Percentiles rank a stretch among this genome's conserved stretches.
Conservation (phyloP, 2,329 filamentous ascomycete species). For the Pyricularia sp. region DNA sequence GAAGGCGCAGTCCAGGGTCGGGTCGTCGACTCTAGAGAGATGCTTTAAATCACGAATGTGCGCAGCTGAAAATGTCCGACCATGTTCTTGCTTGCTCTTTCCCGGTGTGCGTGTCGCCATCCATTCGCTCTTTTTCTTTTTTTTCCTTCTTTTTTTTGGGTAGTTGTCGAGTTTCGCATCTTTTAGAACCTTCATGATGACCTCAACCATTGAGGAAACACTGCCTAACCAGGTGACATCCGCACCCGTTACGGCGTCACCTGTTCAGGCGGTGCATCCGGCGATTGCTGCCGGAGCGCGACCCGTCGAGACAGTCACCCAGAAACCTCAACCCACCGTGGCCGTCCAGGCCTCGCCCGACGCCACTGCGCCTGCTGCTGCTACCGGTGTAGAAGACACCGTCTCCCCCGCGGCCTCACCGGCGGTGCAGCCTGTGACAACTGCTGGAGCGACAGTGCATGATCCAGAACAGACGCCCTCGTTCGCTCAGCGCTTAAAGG, state of each 20-base stretch:
- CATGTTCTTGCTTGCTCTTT: not conserved
- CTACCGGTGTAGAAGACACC: not conserved
- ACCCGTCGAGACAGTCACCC: not conserved
- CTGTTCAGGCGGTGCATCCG: not conserved
- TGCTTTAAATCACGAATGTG: not conserved
- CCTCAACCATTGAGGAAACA: not conserved
- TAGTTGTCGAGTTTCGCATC: not conserved
- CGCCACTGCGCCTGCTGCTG: not conserved
- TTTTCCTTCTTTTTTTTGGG: no score
- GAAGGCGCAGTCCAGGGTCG: not conserved
- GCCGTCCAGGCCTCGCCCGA: not conserved
- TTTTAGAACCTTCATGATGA: not conserved
- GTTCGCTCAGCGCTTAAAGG: not conserved
- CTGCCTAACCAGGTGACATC: not conserved
- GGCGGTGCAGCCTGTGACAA: not conserved
- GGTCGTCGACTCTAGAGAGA: not conserved
- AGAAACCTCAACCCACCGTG: not conserved
- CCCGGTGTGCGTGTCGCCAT: not conserved
- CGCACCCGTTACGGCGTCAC: not conserved
- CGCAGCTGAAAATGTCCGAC: not conserved
- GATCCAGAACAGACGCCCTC: not conserved
- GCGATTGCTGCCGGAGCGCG: not conserved
- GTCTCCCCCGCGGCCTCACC: not conserved
- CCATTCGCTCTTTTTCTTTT: not conserved
- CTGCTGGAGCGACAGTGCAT: not conserved